Evolutionary conservation across 1,284 basidiomycete species (phyloP), one percentile per base, ranked within the genome.

Genomic region (Ceratobasidium sp.): DNA sequence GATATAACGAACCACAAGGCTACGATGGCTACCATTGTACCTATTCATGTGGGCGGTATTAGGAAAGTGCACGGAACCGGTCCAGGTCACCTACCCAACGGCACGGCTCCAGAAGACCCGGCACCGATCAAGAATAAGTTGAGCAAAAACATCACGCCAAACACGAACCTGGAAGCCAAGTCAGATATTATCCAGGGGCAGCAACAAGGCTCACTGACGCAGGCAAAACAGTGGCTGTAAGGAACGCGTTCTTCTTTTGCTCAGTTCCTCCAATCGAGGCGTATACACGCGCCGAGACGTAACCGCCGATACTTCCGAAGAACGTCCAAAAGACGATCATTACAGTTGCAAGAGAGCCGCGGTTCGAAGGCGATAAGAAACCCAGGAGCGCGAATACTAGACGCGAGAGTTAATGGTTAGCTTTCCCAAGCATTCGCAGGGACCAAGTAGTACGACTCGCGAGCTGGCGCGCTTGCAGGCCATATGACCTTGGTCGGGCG

Each of bases 261-360:
- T 95, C 88, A 23, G 89, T 88, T 12, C 97, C 97, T 16, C 94
- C 94, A 20, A 99, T 85, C 7, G 95, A 94, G 12, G 90, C 88
- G 83, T 97, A 99, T 3, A 94, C 87, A 38, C 96, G 89, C 66
- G 93, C 93, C 0, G 96, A 96, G 78, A 96, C 87, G 84, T 98
- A 99, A 46, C 97, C 97, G 20, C 95, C 92, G 73, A 99, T 88
- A 69, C 94, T 94, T 84, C 96, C 96, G 82, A 99, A 99, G 80
- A 98, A 88, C 0, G 96, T 95, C 96, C 96, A 99, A 82, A 92
- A 95, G 30, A 99, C 91, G 86, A 99, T 93, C 92, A 99, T 96
- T 62, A 99, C 95, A 0, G 97, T 98, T 0, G 95, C 96, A 14
- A 99, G 90, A 7, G 95, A 94, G 46, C 97, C 97, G 54, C 97